Evolutionary conservation across 1,284 basidiomycete genomes (phyloP), one percentile per base, ranked within the genome.

Genomic region (Ustilago hordei): DNA sequence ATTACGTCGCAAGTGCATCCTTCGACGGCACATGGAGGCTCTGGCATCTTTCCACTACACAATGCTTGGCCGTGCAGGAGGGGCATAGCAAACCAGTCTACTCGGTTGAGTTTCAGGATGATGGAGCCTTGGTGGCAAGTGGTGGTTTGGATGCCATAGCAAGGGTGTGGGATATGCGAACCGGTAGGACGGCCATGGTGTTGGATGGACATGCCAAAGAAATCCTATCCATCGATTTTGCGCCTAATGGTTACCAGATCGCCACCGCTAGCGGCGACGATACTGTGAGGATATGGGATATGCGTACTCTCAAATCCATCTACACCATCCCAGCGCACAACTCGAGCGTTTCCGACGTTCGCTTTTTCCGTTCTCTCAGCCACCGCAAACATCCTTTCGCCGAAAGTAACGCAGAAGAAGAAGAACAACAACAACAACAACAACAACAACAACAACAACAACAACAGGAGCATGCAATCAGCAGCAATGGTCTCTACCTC

Each of bases 21-120:
- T 99, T 96, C 81, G 97, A 99, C 86, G 97, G 94, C 4, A 95
- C 96, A n/a, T 99, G 97, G 96, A 89, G 97, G 45, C 87, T 99
- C 55, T 99, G 97, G 97, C 95, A 99, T 86, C 92, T 95, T 2
- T 89, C 89, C 53, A 93, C 91, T 1, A 88, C 91, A 2, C 90
- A 91, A 82, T 95, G 98, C 82, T 87, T 99, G 3, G 88, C 97
- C 23, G 87, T 95, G 2, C 97, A 99, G 87, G 96, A 99, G 86
- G 97, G 97, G 0, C 97, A 99, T 85, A 95, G 95, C 17, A 95
- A 95, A 85, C 95, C 97, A 85, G 95, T 99, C 0, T 98, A 97
- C 85, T 89, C 94, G 2, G 90, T 99, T 19, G 94, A 95, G 65
- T 99, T 98, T 85, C 97, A 99, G 85, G 90, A 92, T 79, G 97